Evolutionary conservation across 148 eudicot species (phyloP).

Genomic region (Gaultheria prostrata): DNA sequence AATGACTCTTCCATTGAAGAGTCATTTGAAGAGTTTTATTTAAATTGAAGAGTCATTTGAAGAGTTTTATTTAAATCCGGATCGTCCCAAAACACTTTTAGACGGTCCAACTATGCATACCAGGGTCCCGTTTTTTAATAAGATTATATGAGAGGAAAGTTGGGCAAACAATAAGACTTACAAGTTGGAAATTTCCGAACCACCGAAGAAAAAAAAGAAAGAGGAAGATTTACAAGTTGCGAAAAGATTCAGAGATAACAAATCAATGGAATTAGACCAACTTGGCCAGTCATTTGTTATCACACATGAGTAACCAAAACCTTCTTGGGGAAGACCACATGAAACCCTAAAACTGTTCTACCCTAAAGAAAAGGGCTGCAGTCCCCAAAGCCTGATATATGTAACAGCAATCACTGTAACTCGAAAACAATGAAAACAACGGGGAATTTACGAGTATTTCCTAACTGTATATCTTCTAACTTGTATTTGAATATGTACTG

Average conservation of each 20-base stretch:
- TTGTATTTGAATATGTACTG: background rate
- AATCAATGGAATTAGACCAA: constrained; percentile 14
- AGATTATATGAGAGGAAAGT: no score
- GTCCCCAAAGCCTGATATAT: background rate
- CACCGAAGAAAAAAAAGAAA: no score
- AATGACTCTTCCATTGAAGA: no score
- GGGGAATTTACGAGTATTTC: background rate
- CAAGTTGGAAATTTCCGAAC: background rate
- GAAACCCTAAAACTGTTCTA: background rate
- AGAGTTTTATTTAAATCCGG: no score
- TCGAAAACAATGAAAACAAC: background rate
- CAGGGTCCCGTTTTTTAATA: no score
- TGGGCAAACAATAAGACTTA: background rate
- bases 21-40: no score
- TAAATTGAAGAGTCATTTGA: no score
- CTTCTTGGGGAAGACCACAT: background rate
- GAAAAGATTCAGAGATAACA: background rate
- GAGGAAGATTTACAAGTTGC: background rate
- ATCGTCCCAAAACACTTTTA: no score
- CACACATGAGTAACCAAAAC: constrained; percentile 7
- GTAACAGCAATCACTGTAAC: background rate
- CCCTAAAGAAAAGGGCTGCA: background rate
- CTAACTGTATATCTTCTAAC: background rate
- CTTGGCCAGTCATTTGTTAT: constrained; percentile 1
- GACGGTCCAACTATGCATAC: no score